Conservation (phyloP, 2,329 filamentous ascomycete genomes). For the Cladophialophora carrionii region DNA sequence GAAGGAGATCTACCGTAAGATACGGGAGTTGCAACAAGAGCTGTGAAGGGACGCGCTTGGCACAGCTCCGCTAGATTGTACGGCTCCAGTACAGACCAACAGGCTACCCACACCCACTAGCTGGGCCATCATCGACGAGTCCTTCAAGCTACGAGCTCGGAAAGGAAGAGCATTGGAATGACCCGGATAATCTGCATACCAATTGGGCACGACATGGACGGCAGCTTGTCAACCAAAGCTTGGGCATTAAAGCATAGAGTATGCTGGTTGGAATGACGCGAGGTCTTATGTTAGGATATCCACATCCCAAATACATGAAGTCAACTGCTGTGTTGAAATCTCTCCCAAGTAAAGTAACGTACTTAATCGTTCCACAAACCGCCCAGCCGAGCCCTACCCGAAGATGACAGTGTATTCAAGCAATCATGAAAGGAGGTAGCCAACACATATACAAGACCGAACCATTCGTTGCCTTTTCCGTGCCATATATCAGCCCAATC, state of each 20-base stretch:
- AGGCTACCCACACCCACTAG: not conserved
- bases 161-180: not conserved
- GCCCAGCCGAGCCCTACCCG: not conserved
- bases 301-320: not conserved
- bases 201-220: not conserved
- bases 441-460: not conserved
- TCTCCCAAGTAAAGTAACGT: not conserved
- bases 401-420: not conserved
- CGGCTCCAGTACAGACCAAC: not conserved
- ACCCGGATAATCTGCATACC: not conserved
- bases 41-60: conserved; percentile 14
- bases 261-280: not conserved
- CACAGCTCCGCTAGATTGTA: not conserved
- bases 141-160: not conserved
- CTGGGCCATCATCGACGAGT: not conserved
- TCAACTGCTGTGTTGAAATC: not conserved
- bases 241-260: not conserved
- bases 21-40: conserved; percentile 39
- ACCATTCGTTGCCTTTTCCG: not conserved
- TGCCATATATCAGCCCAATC: not conserved
- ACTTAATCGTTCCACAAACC: not conserved
- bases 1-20: conserved; percentile 52
- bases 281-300: conserved; percentile 8
- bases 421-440: conserved; percentile 1
- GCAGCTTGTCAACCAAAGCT: not conserved